A percentile compares a stretch with the other conserved stretches of the same genome.
Conservation (phyloP, 1,284 basidiomycete species). For the Schizophyllum amplum region DNA sequence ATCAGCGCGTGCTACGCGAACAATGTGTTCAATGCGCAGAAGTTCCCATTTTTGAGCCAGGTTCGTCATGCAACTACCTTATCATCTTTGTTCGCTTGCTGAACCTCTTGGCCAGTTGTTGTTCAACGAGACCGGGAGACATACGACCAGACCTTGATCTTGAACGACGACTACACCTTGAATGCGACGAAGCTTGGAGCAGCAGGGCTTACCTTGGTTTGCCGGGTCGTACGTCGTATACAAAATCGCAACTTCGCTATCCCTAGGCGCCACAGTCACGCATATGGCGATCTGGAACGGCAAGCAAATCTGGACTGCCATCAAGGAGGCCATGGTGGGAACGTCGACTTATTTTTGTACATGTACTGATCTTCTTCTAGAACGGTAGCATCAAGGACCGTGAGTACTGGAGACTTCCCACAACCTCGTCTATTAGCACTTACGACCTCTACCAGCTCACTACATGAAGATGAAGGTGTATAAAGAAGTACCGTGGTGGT, state of each 20-base stretch:
- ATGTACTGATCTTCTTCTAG: neutral
- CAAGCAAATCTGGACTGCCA: constrained; percentile 33
- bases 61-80: no score
- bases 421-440: constrained; percentile 17
- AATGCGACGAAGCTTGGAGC: constrained; percentile 30
- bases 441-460: constrained; percentile 32
- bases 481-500: constrained; percentile 51
- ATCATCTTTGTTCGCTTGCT: no score
- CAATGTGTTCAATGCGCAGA: constrained; percentile 31
- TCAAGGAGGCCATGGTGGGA: constrained; percentile 27
- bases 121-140: constrained; percentile 26
- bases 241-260: constrained; percentile 30
- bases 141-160: constrained; percentile 24
- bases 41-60: constrained; percentile 43
- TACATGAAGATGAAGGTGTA: constrained; percentile 52
- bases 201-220: constrained; percentile 37
- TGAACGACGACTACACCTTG: constrained; percentile 31
- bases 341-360: constrained; percentile 12
- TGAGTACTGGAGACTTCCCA: neutral
- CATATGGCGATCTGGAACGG: constrained; percentile 46
- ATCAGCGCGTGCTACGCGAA: constrained; percentile 15
- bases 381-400: neutral
- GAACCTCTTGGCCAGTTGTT: constrained; percentile 19
- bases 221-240: constrained; percentile 31
- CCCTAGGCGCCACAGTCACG: constrained; percentile 35